A percentile compares a stretch with the other conserved stretches of the same genome.
phyloP scores from a whole-genome alignment of 495 filamentous ascomycete genomes.

The Penicillium roqueforti region DNA sequence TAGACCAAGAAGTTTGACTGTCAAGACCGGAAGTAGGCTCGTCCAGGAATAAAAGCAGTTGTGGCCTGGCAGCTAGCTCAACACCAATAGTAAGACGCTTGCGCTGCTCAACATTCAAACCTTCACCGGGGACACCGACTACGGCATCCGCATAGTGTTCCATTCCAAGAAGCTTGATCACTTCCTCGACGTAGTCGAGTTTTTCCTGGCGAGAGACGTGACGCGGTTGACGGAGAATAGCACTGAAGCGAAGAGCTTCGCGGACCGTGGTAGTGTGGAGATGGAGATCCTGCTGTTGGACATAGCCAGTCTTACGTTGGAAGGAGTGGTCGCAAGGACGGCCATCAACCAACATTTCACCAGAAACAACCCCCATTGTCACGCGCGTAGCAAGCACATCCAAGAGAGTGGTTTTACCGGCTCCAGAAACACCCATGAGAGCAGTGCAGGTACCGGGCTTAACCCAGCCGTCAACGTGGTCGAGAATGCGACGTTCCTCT shows the following conservation, averaged over 20 bases:
- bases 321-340: conserved; percentile 66
- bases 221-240: conserved; percentile 77
- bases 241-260: conserved; percentile 78
- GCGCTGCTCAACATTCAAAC: conserved; percentile 87
- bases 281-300: conserved; percentile 94
- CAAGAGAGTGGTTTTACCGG: conserved; percentile 66
- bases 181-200: conserved; percentile 82
- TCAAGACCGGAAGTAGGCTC: conserved; percentile 89
- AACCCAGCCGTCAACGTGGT: conserved; percentile 63
- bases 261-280: conserved; percentile 80
- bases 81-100: conserved; percentile 89
- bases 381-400: conserved; percentile 57
- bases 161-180: conserved; percentile 93
- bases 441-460: conserved; percentile 64
- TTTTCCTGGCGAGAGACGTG: conserved; percentile 70
- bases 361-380: conserved; percentile 49
- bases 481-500: conserved; percentile 54
- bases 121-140: conserved; percentile 45
- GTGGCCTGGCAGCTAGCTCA: conserved; percentile 85
- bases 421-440: conserved; percentile 60
- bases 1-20: conserved; percentile 88
- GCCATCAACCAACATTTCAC: conserved; percentile 54
- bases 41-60: conserved; percentile 81
- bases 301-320: conserved; percentile 92
- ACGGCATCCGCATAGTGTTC: conserved; percentile 44